Conservation (phyloP, 495 filamentous ascomycete species). For the Amphirosellinia nigrospora region DNA sequence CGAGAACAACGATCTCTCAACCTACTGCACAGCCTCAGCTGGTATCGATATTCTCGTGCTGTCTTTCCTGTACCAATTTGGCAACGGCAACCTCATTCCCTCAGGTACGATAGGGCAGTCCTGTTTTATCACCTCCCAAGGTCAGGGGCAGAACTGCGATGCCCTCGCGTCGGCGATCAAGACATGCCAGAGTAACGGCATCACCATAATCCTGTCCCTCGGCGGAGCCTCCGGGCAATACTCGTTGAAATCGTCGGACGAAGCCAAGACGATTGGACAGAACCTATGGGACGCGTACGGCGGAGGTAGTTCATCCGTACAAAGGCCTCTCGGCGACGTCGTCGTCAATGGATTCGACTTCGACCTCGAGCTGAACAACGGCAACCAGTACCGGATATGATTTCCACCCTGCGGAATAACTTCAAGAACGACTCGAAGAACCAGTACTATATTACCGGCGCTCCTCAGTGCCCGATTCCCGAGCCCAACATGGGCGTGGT, state of each 20-base stretch:
- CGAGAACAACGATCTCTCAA: slow-evolving; percentile 51
- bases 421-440: slow-evolving; percentile 52
- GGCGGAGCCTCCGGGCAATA: slow-evolving; percentile 51
- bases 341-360: slow-evolving; percentile 67
- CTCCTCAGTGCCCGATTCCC: slow-evolving; percentile 62
- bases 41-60: slow-evolving; percentile 60
- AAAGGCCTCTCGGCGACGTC: slow-evolving; percentile 57
- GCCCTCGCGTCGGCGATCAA: slow-evolving; percentile 52
- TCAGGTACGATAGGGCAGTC: slow-evolving; percentile 47
- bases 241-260: slow-evolving; percentile 45
- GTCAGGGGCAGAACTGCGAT: slow-evolving; percentile 51
- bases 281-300: slow-evolving; percentile 63
- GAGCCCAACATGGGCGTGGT: slow-evolving; percentile 60
- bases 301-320: slow-evolving; percentile 34
- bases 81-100: slow-evolving; percentile 43
- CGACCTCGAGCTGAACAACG: slow-evolving; percentile 54
- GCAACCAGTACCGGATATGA: slow-evolving; percentile 52
- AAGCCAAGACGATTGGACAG: slow-evolving; percentile 55
- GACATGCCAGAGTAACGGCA: slow-evolving; percentile 56
- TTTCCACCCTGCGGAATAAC: slow-evolving; percentile 51
- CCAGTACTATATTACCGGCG: slow-evolving; percentile 61
- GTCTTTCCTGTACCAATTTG: slow-evolving; percentile 57
- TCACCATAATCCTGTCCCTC: slow-evolving; percentile 57
- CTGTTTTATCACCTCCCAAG: slow-evolving; percentile 41
- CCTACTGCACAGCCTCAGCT: slow-evolving; percentile 45